These are phyloP conservation scores for Claviceps africana DNA, from an alignment of 2,329 filamentous ascomycete species.

Conservation along the genomic window DNA sequence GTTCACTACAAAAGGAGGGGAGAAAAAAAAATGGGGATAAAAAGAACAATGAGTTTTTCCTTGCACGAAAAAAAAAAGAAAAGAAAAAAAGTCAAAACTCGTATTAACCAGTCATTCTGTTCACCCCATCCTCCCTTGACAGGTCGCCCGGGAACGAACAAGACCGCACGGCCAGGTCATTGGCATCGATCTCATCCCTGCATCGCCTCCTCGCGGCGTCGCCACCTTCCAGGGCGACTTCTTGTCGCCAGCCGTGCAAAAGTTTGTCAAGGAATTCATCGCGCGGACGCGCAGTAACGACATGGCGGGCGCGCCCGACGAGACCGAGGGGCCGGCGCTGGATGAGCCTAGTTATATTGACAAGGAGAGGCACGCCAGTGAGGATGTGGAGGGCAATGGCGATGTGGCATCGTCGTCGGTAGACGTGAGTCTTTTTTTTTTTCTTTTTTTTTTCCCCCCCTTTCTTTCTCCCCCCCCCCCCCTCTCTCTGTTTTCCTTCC, in stretches of 20 bases:
- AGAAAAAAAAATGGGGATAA: no score
- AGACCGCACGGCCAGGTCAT: slow-evolving; percentile 65
- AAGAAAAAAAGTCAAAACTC: not conserved
- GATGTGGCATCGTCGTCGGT: slow-evolving; percentile 29
- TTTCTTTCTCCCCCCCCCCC: no score
- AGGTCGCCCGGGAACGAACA: slow-evolving; percentile 73
- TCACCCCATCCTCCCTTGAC: no score
- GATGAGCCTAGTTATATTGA: slow-evolving; percentile 50
- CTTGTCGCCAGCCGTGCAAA: slow-evolving; percentile 58
- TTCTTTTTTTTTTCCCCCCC: no score
- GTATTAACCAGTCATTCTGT: not conserved
- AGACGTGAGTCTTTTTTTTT: slow-evolving; percentile 39
- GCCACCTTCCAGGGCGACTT: slow-evolving; percentile 94
- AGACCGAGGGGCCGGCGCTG: slow-evolving; percentile 15
- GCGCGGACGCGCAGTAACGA: slow-evolving; percentile 33
- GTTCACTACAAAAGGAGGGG: no score
- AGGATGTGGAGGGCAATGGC: slow-evolving; percentile 8
- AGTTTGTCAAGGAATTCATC: slow-evolving; percentile 64
- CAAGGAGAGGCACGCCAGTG: slow-evolving; percentile 35
- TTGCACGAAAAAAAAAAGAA: not conserved
- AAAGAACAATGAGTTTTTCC: no score
- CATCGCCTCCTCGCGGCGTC: slow-evolving; percentile 80
- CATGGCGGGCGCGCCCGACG: no score
- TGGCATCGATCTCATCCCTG: slow-evolving; percentile 88
- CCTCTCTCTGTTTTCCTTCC: not conserved